These are phyloP conservation scores for Tetratostichococcus sp. DNA, from an alignment of 139 green algal genomes.

Conservation along the genomic window DNA sequence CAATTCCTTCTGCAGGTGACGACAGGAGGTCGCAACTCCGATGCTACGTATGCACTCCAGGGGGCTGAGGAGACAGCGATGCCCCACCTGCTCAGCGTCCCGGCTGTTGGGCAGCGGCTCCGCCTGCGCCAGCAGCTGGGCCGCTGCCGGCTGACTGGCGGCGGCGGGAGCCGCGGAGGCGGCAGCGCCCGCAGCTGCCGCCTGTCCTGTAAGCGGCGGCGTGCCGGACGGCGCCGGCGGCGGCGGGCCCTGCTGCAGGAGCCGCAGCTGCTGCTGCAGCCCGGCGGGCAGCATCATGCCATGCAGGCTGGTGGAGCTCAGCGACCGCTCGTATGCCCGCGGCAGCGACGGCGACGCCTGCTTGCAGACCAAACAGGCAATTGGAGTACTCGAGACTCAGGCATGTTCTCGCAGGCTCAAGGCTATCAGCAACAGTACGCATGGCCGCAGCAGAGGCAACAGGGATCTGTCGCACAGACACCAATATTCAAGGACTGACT, in stretches of 20 bases:
- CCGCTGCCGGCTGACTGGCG: neutral
- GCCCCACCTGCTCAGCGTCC: neutral
- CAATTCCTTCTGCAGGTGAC: no score
- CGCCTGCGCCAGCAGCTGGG: neutral
- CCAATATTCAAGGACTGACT: no score
- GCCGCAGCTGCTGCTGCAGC: neutral
- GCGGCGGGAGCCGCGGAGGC: no score
- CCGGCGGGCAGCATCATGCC: neutral
- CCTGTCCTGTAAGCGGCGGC: neutral
- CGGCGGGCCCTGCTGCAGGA: neutral
- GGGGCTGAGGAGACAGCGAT: no score
- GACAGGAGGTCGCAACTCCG: no score
- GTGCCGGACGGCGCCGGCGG: neutral
- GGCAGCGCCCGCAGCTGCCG: neutral
- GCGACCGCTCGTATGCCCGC: neutral
- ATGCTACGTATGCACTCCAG: no score
- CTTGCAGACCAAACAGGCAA: no score
- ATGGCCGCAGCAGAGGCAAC: no score
- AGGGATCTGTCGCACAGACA: no score
- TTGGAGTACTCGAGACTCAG: no score
- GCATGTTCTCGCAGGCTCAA: no score
- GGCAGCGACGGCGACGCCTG: neutral
- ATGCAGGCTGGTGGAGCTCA: neutral
- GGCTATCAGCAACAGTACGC: no score
- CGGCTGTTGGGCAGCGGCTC: slow-evolving; percentile 1